Evolutionary conservation across 768 basidiomycete species (phyloP).

Genomic region (Macrolepiota dolichaula): DNA sequence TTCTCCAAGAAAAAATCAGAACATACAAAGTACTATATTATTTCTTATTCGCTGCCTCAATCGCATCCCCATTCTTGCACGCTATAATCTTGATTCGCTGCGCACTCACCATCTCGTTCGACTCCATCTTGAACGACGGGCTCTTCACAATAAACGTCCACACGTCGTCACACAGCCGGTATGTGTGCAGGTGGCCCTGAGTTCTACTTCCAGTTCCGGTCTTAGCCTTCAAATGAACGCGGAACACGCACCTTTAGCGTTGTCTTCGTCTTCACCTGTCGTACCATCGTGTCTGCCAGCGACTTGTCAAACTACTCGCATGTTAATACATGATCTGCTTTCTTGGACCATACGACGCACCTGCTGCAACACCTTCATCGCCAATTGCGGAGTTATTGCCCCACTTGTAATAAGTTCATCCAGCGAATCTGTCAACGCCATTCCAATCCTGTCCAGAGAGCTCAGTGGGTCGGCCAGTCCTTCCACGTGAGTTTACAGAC

Average conservation of each 20-base stretch:
- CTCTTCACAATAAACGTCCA: constrained; percentile 99
- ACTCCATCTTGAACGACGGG: constrained; percentile 94
- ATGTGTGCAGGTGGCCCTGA: constrained; percentile 89
- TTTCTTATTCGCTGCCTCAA: constrained; percentile 79
- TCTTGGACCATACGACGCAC: constrained; percentile 36
- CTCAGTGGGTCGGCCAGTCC: not conserved
- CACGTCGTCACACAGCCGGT: constrained; percentile 91
- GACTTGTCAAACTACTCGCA: constrained; percentile 87
- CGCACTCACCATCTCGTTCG: constrained; percentile 70
- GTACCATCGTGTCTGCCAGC: constrained; percentile 87
- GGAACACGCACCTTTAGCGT: constrained; percentile 71
- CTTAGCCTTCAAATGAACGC: not conserved
- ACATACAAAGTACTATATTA: not conserved
- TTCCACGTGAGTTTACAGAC: constrained; percentile 25
- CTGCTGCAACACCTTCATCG: constrained; percentile 99
- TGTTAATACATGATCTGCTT: not conserved
- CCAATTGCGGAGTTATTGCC: constrained; percentile 94
- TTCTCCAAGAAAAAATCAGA: not conserved
- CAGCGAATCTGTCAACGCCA: constrained; percentile 95
- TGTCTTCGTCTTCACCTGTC: constrained; percentile 93
- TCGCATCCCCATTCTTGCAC: constrained; percentile 92
- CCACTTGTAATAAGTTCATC: constrained; percentile 98
- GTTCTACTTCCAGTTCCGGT: not conserved
- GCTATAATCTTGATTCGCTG: constrained; percentile 95
- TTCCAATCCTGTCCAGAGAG: constrained; percentile 70